Conservation (phyloP, 129 eudicot genomes). For the Flaveria brownii region DNA sequence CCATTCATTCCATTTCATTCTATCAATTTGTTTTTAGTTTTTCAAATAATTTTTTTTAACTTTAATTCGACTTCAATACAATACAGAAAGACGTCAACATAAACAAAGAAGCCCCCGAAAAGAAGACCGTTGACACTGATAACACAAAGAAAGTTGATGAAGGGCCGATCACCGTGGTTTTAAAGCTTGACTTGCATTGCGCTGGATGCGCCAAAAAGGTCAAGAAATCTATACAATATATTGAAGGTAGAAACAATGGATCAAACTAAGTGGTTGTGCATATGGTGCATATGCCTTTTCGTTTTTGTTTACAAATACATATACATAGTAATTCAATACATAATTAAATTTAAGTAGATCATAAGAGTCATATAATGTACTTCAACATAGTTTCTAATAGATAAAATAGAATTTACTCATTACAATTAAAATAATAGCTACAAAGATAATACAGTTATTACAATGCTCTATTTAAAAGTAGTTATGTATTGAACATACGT, state of each 20-base stretch:
- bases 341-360: too few relatives aligned
- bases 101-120: constrained; percentile 45
- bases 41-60: neutral
- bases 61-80: constrained; percentile 17
- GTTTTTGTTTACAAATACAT: neutral
- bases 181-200: constrained; percentile 90
- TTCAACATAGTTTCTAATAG: too few relatives aligned
- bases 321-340: too few relatives aligned
- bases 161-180: constrained; percentile 43
- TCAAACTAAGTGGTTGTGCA: neutral
- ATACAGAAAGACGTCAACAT: constrained; percentile 46
- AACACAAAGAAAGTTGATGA: constrained; percentile 36
- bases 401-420: too few relatives aligned
- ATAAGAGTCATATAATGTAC: too few relatives aligned
- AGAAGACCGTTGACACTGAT: constrained; percentile 36
- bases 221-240: constrained; percentile 50
- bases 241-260: constrained; percentile 43
- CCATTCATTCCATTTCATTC: neutral
- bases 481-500: neutral
- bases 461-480: neutral
- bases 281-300: neutral
- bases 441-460: neutral
- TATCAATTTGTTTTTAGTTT: neutral
- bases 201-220: constrained; percentile 93
- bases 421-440: neutral